A percentile compares a stretch with the other conserved stretches of the same genome.
Conservation (phyloP, 116 monocot species). For the Dioscorea cayenensis region DNA sequence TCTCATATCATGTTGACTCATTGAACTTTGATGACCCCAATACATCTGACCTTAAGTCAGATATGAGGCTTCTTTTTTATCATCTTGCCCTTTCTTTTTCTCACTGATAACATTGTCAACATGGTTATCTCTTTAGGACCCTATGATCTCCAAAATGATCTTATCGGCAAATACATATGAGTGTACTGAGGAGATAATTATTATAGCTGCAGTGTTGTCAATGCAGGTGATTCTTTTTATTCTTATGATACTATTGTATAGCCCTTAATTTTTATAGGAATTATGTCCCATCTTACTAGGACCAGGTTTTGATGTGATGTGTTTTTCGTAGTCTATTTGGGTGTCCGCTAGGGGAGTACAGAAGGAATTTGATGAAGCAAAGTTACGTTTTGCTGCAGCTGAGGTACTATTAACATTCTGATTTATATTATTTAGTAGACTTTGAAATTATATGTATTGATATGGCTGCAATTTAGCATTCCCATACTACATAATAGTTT, state of each 20-base stretch:
- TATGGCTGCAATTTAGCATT: no score
- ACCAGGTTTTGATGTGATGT: background rate
- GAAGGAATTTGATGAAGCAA: conserved; percentile 86
- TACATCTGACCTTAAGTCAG: no score
- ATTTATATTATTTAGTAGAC: background rate
- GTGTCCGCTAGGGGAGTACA: conserved; percentile 69
- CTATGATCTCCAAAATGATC: conserved; percentile 93
- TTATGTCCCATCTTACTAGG: background rate
- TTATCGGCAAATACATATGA: conserved; percentile 58
- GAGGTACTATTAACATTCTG: conserved; percentile 44
- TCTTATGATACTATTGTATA: background rate
- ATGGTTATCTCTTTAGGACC: conserved; percentile 49
- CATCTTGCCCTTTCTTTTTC: background rate
- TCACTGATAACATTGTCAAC: background rate
- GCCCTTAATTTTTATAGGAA: background rate
- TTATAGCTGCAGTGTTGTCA: conserved; percentile 82
- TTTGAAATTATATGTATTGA: background rate
- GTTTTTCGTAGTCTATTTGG: conserved; percentile 78
- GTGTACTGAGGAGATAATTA: conserved; percentile 90
- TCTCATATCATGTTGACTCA: no score
- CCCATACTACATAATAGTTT: no score
- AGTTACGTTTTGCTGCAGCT: conserved; percentile 80
- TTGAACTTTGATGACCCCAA: no score
- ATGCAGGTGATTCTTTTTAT: conserved; percentile 61
- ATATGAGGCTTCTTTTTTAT: background rate